phyloP scores from a whole-genome alignment of 306 rosid species.

The Acacia acuminata region DNA sequence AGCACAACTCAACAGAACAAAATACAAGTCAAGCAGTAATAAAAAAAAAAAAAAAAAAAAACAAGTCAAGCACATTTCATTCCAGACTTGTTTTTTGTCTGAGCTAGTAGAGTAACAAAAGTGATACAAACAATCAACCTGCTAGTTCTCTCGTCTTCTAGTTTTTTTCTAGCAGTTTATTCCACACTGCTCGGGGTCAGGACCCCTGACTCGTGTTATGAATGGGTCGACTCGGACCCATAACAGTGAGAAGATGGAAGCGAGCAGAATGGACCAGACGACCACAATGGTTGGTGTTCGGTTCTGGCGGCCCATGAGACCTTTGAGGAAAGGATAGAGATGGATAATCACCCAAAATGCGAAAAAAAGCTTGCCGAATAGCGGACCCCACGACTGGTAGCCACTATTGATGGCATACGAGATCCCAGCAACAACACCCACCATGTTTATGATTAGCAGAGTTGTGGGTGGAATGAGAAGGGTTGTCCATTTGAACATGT shows the following conservation, averaged over 20 bases:
- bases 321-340: conserved; percentile 96
- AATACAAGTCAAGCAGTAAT: too few species aligned
- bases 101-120: background rate
- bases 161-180: conserved; percentile 75
- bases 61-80: background rate
- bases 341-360: conserved; percentile 98
- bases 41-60: too few species aligned
- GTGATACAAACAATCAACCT: background rate
- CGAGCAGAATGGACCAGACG: conserved; percentile 91
- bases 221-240: conserved; percentile 94
- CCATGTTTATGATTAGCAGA: conserved; percentile 86
- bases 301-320: conserved; percentile 99
- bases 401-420: conserved; percentile 93
- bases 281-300: conserved; percentile 92
- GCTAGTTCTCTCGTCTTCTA: background rate
- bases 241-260: conserved; percentile 87
- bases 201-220: conserved; percentile 87
- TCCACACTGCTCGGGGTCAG: conserved; percentile 79
- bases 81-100: background rate
- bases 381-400: conserved; percentile 98
- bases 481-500: conserved; percentile 96
- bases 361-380: conserved; percentile 94
- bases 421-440: conserved; percentile 92
- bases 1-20: background rate
- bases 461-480: conserved; percentile 96